Conservation (phyloP, 2,329 filamentous ascomycete genomes). For the Elsinoe necatrix region DNA sequence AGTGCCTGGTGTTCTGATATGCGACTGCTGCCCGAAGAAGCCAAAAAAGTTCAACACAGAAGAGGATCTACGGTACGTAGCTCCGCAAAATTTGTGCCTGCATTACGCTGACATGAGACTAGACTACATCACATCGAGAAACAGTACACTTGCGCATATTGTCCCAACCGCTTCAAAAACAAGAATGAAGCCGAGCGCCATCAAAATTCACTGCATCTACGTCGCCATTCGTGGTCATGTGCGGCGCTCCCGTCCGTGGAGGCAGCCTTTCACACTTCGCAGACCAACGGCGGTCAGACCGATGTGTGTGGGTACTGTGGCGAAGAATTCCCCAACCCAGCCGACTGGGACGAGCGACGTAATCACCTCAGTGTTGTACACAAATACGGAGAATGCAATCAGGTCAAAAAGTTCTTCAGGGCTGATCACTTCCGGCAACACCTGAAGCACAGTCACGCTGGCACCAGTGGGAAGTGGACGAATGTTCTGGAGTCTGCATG, state of each 20-base stretch:
- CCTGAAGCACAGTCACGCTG: slow-evolving; percentile 93
- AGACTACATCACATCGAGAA: slow-evolving; percentile 90
- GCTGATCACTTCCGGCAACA: slow-evolving; percentile 98
- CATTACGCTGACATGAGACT: slow-evolving; percentile 22
- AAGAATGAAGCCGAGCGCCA: slow-evolving; percentile 97
- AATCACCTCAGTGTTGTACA: slow-evolving; percentile 84
- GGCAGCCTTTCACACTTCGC: slow-evolving; percentile 79
- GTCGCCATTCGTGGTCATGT: slow-evolving; percentile 94
- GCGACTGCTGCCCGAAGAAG: slow-evolving; percentile 94
- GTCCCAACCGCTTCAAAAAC: slow-evolving; percentile 94
- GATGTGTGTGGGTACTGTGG: slow-evolving; percentile 95
- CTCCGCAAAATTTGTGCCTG: neutral
- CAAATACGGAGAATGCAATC: slow-evolving; percentile 97
- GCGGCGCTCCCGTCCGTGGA: slow-evolving; percentile 66
- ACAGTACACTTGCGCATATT: slow-evolving; percentile 89
- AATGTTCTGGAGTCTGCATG: slow-evolving; percentile 96
- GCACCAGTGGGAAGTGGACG: slow-evolving; percentile 96
- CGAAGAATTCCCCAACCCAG: slow-evolving; percentile 77
- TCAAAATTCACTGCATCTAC: slow-evolving; percentile 87
- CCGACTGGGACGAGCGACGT: slow-evolving; percentile 80
- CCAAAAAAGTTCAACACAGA: slow-evolving; percentile 86
- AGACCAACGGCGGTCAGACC: slow-evolving; percentile 43
- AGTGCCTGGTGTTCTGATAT: slow-evolving; percentile 54
- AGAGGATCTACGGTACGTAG: slow-evolving; percentile 71
- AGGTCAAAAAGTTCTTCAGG: slow-evolving; percentile 94